Conservation (phyloP, 2,329 filamentous ascomycete genomes). For the Lachnellula hyalina region DNA sequence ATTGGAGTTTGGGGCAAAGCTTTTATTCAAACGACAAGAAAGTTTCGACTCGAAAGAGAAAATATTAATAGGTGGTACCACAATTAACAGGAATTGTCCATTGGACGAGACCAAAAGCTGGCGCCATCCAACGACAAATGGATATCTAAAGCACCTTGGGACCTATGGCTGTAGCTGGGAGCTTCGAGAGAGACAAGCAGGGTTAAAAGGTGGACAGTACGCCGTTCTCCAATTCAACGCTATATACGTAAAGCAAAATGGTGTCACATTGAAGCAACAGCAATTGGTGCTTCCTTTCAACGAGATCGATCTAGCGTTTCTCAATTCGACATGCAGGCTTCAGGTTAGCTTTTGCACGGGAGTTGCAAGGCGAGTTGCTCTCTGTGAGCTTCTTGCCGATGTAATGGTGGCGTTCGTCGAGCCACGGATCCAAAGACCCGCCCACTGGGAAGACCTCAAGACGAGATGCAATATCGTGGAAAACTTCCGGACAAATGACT, state of each 20-base stretch:
- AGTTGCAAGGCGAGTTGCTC: slow-evolving; percentile 17
- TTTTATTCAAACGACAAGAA: not conserved
- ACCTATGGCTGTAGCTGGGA: slow-evolving; percentile 5
- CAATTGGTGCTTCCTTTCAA: slow-evolving; percentile 4
- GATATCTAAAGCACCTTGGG: slow-evolving; percentile 4
- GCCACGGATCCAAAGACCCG: not conserved
- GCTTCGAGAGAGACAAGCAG: slow-evolving; percentile 1
- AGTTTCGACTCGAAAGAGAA: slow-evolving; percentile 4
- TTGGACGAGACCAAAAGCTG: slow-evolving; percentile 2
- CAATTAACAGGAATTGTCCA: not conserved
- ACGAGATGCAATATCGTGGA: slow-evolving; percentile 2
- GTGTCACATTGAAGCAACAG: slow-evolving; percentile 3
- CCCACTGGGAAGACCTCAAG: slow-evolving; percentile 3
- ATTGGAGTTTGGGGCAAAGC: slow-evolving; percentile 9
- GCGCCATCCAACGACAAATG: not conserved
- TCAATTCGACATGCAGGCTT: slow-evolving; percentile 14
- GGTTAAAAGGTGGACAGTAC: slow-evolving; percentile 1
- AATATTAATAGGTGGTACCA: slow-evolving; percentile 1
- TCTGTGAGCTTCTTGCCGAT: slow-evolving; percentile 18
- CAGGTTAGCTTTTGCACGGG: slow-evolving; percentile 25
- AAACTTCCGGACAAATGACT: not conserved
- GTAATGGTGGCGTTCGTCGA: slow-evolving; percentile 5
- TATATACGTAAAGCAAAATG: slow-evolving; percentile 1
- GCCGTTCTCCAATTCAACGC: slow-evolving; percentile 1
- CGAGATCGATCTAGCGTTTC: slow-evolving; percentile 1